phyloP scores from a whole-genome alignment of 371 early-diverging fungal genomes.

The Choanephora cucurbitarum region DNA sequence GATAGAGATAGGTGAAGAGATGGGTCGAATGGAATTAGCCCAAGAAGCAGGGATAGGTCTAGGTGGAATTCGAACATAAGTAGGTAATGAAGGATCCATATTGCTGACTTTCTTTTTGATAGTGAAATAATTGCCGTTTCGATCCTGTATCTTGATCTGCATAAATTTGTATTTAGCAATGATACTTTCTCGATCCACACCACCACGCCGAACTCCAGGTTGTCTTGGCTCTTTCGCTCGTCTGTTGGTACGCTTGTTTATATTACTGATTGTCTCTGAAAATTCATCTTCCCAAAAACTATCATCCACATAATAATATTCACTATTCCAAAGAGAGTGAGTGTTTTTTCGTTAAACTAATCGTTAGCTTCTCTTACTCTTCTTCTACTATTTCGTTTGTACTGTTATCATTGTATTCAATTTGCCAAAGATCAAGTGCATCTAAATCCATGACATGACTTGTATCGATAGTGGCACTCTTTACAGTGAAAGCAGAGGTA shows the following conservation, averaged over 20 bases:
- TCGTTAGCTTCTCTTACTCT: conserved; percentile 56
- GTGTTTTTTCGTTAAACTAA: neutral
- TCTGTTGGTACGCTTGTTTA: conserved; percentile 33
- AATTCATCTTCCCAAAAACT: conserved; percentile 84
- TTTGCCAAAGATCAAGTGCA: conserved; percentile 77
- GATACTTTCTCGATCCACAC: conserved; percentile 64
- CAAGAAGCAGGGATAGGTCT: conserved; percentile 82
- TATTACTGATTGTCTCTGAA: conserved; percentile 40
- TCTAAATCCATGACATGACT: conserved; percentile 66
- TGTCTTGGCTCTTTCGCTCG: conserved; percentile 37
- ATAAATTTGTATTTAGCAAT: conserved; percentile 80
- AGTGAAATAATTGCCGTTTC: conserved; percentile 76
- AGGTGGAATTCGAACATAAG: conserved; percentile 86
- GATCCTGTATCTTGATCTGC: conserved; percentile 84
- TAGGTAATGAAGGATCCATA: conserved; percentile 82
- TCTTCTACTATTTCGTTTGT: conserved; percentile 79
- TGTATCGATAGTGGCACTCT: conserved; percentile 66
- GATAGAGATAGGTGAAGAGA: conserved; percentile 1
- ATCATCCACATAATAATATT: conserved; percentile 81
- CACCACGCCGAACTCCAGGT: conserved; percentile 34
- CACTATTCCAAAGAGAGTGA: conserved; percentile 48
- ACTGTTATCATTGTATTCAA: conserved; percentile 67
- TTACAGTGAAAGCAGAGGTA: conserved; percentile 87
- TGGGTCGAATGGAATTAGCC: conserved; percentile 71
- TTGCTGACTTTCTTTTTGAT: conserved; percentile 80